phyloP scores from a whole-genome alignment of 768 basidiomycete species.

The Lentinula sp. region DNA sequence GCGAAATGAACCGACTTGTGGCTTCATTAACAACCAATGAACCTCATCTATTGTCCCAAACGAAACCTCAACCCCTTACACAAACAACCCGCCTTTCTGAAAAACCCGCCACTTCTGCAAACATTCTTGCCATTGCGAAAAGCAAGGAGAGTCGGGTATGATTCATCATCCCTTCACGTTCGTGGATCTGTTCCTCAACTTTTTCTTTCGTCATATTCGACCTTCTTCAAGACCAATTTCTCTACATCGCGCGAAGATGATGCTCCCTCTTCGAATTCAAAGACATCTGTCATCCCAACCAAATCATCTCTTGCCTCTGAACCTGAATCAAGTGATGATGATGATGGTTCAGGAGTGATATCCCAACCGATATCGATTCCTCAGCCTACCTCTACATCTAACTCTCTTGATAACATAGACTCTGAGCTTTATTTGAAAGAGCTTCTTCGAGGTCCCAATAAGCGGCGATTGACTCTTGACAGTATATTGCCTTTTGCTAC shows the following conservation, averaged over 20 bases:
- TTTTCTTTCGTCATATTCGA: background rate
- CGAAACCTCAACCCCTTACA: background rate
- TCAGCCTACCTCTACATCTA: background rate
- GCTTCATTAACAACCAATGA: background rate
- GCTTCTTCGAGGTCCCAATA: conserved; percentile 34
- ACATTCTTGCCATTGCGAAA: background rate
- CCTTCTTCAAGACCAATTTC: background rate
- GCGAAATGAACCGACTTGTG: background rate
- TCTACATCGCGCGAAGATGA: background rate
- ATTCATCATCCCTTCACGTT: background rate
- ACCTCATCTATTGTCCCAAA: background rate
- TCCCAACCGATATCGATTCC: no score
- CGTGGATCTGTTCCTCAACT: background rate
- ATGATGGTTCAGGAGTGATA: background rate
- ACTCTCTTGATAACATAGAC: background rate
- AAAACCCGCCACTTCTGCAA: background rate
- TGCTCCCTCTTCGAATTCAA: background rate
- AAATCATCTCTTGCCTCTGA: background rate
- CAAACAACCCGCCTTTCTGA: background rate
- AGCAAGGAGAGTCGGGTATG: conserved; percentile 1
- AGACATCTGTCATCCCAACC: background rate
- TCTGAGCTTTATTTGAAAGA: conserved; percentile 19
- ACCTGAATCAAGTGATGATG: background rate
- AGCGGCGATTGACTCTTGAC: conserved; percentile 21
- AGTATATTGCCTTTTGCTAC: conserved; percentile 11